phyloP scores from a whole-genome alignment of 768 basidiomycete species.

The Hypsizygus marmoreus region DNA sequence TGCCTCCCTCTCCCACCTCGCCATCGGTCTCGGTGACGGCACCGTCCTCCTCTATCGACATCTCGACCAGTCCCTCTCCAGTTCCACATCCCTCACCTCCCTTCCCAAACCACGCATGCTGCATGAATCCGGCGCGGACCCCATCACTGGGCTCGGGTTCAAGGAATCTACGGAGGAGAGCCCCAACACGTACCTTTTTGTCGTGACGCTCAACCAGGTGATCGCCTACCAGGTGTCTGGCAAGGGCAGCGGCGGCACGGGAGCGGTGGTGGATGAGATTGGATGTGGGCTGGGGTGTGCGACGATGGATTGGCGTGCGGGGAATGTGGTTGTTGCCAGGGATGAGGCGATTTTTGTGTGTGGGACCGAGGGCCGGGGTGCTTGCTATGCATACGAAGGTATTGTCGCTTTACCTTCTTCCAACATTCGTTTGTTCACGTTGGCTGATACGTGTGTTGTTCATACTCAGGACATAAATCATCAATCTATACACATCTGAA shows the following conservation, averaged over 20 bases:
- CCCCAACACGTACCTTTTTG: constrained; percentile 66
- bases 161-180: constrained; percentile 55
- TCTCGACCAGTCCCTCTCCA: constrained; percentile 84
- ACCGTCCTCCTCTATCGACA: constrained; percentile 91
- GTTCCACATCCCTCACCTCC: constrained; percentile 65
- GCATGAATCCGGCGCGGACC: constrained; percentile 83
- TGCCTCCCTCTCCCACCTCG: constrained; percentile 75
- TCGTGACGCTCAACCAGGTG: constrained; percentile 86
- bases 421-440: not conserved
- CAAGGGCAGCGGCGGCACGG: constrained; percentile 62
- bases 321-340: constrained; percentile 80
- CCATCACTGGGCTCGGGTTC: constrained; percentile 92
- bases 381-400: constrained; percentile 94
- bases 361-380: constrained; percentile 76
- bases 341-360: constrained; percentile 93
- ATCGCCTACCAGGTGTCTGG: constrained; percentile 77
- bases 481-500: constrained; percentile 77
- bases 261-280: constrained; percentile 80
- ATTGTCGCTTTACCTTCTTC: constrained; percentile 6
- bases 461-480: constrained; percentile 63
- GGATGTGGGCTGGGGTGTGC: constrained; percentile 87
- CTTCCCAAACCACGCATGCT: constrained; percentile 87
- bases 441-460: constrained; percentile 3
- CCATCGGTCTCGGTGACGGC: constrained; percentile 94
- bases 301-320: constrained; percentile 71